phyloP scores from a whole-genome alignment of 2,329 filamentous ascomycete species.

The Coniella lustricola region DNA sequence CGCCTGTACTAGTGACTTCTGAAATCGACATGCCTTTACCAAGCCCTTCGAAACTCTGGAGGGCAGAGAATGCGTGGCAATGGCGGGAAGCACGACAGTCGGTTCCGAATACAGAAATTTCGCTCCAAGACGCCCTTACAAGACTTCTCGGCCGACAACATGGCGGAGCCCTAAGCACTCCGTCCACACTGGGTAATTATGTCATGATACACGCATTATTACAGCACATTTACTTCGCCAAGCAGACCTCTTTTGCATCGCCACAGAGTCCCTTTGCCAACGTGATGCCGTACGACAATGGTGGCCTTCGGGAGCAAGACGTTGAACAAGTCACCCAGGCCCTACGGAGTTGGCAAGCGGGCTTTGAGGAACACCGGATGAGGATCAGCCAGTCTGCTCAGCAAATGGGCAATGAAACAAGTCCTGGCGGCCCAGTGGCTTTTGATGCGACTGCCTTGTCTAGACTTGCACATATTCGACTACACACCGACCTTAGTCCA shows the following conservation, averaged over 20 bases:
- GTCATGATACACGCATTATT: conserved; percentile 65
- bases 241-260: conserved; percentile 47
- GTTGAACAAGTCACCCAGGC: conserved; percentile 50
- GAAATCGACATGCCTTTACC: conserved; percentile 51
- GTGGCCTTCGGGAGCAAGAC: conserved; percentile 46
- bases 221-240: conserved; percentile 64
- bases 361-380: conserved; percentile 48
- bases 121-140: conserved; percentile 50
- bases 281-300: conserved; percentile 42
- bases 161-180: conserved; percentile 40
- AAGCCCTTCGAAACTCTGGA: conserved; percentile 49
- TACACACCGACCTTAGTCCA: conserved; percentile 59
- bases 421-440: conserved; percentile 53
- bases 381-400: conserved; percentile 42
- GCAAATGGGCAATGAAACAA: conserved; percentile 41
- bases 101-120: conserved; percentile 43
- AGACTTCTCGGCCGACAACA: conserved; percentile 46
- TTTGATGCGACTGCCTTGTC: conserved; percentile 59
- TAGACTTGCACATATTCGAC: conserved; percentile 55
- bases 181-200: conserved; percentile 61
- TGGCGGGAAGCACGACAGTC: conserved; percentile 52
- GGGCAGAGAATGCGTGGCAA: conserved; percentile 49
- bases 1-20: conserved; percentile 50
- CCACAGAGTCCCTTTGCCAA: conserved; percentile 23
- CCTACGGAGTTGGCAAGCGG: conserved; percentile 50